phyloP scores from a whole-genome alignment of 306 rosid genomes.

The Lupinus albus region DNA sequence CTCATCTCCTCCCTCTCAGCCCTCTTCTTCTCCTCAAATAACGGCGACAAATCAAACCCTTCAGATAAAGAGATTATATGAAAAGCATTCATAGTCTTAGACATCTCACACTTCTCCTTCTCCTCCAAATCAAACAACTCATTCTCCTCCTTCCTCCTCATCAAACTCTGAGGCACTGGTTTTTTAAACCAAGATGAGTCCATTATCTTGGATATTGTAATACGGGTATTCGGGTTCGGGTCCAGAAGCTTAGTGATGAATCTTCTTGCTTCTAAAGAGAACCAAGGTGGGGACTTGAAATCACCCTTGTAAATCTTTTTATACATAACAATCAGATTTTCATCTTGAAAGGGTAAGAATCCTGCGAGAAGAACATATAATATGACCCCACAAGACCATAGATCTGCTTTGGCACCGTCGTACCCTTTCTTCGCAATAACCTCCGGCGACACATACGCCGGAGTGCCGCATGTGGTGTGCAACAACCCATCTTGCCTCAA shows the following conservation, averaged over 20 bases:
- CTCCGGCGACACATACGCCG: conserved; percentile 96
- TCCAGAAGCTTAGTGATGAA: conserved; percentile 75
- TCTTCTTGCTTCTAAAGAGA: conserved; percentile 67
- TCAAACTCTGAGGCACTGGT: conserved; percentile 47
- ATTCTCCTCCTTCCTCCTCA: conserved; percentile 42
- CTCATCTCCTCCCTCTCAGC: conserved; percentile 84
- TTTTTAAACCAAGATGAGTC: conserved; percentile 78
- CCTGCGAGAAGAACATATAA: conserved; percentile 92
- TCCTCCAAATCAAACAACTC: conserved; percentile 40
- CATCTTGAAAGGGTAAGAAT: conserved; percentile 84
- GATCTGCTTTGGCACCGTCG: conserved; percentile 90
- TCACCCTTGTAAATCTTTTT: conserved; percentile 82
- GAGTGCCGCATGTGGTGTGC: conserved; percentile 93
- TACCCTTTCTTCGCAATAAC: conserved; percentile 85
- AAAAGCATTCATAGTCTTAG: conserved; percentile 68
- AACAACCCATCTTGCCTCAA: conserved; percentile 69
- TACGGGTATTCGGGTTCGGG: conserved; percentile 70
- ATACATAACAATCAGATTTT: conserved; percentile 77
- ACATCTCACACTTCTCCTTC: conserved; percentile 43
- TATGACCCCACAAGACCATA: conserved; percentile 94
- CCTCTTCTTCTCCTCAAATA: conserved; percentile 81
- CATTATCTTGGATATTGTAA: conserved; percentile 60
- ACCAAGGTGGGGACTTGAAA: conserved; percentile 92
- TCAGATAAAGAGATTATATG: conserved; percentile 77
- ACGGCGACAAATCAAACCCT: conserved; percentile 87